These are phyloP conservation scores for Cenchrus americanus DNA, from an alignment of 176 grass and related monocot species.

Conservation along the genomic window DNA sequence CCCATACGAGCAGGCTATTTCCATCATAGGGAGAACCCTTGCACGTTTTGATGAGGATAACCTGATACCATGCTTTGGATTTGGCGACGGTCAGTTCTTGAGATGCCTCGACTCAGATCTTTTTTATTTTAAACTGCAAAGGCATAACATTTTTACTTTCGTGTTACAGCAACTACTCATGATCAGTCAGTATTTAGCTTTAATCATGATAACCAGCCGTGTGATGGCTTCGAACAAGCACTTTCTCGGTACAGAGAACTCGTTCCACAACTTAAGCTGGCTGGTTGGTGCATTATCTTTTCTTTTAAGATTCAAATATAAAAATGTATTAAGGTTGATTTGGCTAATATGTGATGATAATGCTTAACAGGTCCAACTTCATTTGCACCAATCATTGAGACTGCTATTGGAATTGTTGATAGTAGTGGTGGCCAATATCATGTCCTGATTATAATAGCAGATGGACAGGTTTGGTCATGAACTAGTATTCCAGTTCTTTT, in stretches of 20 bases:
- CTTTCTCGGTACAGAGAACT: slow-evolving; percentile 71
- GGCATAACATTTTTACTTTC: background rate
- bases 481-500: background rate
- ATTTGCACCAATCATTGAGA: slow-evolving; percentile 84
- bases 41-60: slow-evolving; percentile 81
- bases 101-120: background rate
- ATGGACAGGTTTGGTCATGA: slow-evolving; percentile 71
- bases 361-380: slow-evolving; percentile 71
- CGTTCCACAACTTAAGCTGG: slow-evolving; percentile 62
- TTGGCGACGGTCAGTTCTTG: slow-evolving; percentile 68
- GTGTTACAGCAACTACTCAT: slow-evolving; percentile 68
- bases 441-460: slow-evolving; percentile 86
- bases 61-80: slow-evolving; percentile 82
- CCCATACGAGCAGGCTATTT: slow-evolving; percentile 81
- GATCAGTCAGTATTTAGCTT: slow-evolving; percentile 80
- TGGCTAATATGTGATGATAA: background rate
- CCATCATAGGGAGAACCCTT: slow-evolving; percentile 69
- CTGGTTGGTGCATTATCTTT: slow-evolving; percentile 47
- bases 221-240: slow-evolving; percentile 80
- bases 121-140: background rate
- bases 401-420: slow-evolving; percentile 76
- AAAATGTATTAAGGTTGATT: slow-evolving; percentile 5
- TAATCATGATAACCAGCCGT: slow-evolving; percentile 63
- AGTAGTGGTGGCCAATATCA: slow-evolving; percentile 85
- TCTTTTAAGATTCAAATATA: slow-evolving; percentile 14